Percentiles rank a stretch among this genome's conserved stretches.
phyloP scores from a whole-genome alignment of 352 stramenopile genomes.

The Blastocystis sp. region DNA sequence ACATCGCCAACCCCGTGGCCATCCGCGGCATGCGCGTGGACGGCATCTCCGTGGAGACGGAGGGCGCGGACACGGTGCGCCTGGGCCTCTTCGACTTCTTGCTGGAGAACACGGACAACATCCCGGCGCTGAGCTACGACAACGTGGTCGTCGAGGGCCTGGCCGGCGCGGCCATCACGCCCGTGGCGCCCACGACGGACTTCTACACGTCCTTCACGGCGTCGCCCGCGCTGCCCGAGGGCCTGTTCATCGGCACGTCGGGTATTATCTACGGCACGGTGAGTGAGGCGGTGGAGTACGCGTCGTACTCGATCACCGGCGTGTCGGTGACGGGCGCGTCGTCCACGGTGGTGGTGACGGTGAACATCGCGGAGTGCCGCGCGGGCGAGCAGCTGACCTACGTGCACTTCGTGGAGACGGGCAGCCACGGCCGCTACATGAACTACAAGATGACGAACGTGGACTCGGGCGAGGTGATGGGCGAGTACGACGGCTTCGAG shows the following conservation, averaged over 20 bases:
- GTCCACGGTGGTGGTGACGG: background rate
- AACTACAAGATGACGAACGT: background rate
- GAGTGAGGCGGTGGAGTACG: background rate
- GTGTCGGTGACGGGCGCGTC: background rate
- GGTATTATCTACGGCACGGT: slow-evolving; percentile 25
- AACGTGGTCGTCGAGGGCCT: background rate
- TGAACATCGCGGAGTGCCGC: background rate
- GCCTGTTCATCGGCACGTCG: background rate
- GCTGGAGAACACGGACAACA: slow-evolving; percentile 8
- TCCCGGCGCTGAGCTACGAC: background rate
- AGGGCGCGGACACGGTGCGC: background rate
- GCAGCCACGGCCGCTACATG: background rate
- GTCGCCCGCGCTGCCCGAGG: slow-evolving; percentile 4
- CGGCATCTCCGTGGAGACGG: background rate
- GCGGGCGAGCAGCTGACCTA: background rate
- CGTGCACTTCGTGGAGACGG: background rate
- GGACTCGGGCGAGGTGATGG: background rate
- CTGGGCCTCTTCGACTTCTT: background rate
- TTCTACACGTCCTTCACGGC: background rate
- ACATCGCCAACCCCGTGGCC: background rate
- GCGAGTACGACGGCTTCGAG: background rate
- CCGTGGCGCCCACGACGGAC: background rate
- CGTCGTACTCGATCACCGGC: slow-evolving; percentile 2
- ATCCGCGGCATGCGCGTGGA: slow-evolving; percentile 3
- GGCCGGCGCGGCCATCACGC: background rate